phyloP scores from a whole-genome alignment of 257 asterid genomes.

The Agastache rugosa region DNA sequence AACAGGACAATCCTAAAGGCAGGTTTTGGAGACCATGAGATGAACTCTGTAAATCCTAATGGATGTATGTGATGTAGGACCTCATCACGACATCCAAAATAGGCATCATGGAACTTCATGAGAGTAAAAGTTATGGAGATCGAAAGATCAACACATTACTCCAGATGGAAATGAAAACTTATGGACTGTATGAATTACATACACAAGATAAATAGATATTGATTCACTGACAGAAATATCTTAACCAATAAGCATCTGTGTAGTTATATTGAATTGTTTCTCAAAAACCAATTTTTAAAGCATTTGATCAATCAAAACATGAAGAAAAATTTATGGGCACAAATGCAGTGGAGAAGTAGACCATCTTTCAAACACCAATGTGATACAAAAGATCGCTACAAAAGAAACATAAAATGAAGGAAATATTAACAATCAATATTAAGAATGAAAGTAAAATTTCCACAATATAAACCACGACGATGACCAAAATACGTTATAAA shows the following conservation, averaged over 20 bases:
- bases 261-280: background rate
- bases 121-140: background rate
- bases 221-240: background rate
- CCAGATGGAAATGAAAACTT: background rate
- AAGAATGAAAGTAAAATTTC: background rate
- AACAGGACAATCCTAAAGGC: background rate
- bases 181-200: background rate
- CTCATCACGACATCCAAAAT: background rate
- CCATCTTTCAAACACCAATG: background rate
- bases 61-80: constrained; percentile 1
- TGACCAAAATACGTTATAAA: background rate
- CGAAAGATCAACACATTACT: background rate
- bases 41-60: background rate
- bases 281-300: background rate
- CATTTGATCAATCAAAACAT: background rate
- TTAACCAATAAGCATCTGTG: background rate
- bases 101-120: background rate
- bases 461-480: background rate
- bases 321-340: background rate
- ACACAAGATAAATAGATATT: background rate
- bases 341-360: background rate
- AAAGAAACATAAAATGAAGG: background rate
- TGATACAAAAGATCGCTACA: background rate
- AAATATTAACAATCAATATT: background rate
- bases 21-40: background rate